These are phyloP conservation scores for Adansonia madagascariensis DNA, from an alignment of 441 rosid genomes.

Conservation along the genomic window DNA sequence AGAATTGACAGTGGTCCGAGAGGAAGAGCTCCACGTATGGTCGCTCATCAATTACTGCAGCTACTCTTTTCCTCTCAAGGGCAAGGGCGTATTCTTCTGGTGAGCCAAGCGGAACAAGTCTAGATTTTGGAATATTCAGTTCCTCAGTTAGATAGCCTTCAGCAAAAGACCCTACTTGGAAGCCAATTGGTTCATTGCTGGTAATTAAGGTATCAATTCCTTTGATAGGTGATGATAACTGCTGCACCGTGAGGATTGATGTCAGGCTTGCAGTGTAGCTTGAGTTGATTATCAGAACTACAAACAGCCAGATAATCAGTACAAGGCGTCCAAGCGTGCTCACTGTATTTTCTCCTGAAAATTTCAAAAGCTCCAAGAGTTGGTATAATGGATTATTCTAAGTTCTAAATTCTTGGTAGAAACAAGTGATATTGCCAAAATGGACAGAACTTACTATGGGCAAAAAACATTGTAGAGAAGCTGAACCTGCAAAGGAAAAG, in stretches of 20 bases:
- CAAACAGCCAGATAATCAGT: constrained; percentile 87
- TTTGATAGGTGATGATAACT: constrained; percentile 80
- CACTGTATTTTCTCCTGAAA: constrained; percentile 77
- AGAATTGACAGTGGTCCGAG: constrained; percentile 64
- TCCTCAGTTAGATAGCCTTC: constrained; percentile 70
- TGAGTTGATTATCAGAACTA: constrained; percentile 80
- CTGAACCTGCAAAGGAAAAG: constrained; percentile 67
- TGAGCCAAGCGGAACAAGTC: constrained; percentile 81
- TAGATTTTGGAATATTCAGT: constrained; percentile 64
- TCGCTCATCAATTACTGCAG: constrained; percentile 81
- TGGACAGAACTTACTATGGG: constrained; percentile 71
- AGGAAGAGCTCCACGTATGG: constrained; percentile 86
- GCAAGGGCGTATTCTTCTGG: constrained; percentile 78
- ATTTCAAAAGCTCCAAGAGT: constrained; percentile 23
- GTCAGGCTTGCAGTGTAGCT: constrained; percentile 98
- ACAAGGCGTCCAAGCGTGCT: constrained; percentile 83
- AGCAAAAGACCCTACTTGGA: constrained; percentile 82
- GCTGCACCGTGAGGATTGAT: constrained; percentile 87
- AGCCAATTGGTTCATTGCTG: constrained; percentile 62
- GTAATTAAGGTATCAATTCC: constrained; percentile 77
- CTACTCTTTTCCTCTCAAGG: constrained; percentile 67
- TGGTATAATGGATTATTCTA: constrained; percentile 15
- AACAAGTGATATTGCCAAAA: constrained; percentile 1
- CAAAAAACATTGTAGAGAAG: constrained; percentile 86
- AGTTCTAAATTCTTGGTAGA: constrained; percentile 13